These are phyloP conservation scores for Cerrena zonata DNA, from an alignment of 1,284 basidiomycete genomes.

Conservation along the genomic window DNA sequence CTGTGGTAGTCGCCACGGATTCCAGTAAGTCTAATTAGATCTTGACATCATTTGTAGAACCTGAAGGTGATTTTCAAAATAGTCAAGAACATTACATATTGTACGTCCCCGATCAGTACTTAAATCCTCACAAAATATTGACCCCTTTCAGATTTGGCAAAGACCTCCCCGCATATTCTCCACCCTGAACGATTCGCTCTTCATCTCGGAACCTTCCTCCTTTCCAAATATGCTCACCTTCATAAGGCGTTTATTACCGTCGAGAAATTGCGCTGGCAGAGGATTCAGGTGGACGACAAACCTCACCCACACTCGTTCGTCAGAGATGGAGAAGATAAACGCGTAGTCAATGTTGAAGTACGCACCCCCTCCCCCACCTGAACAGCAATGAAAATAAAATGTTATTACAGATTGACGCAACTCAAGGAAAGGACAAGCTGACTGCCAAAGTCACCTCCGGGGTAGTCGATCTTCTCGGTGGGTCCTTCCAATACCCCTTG, in stretches of 20 bases:
- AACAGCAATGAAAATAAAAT: background rate
- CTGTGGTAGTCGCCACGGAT: conserved; percentile 81
- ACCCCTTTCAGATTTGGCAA: conserved; percentile 64
- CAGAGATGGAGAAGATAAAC: conserved; percentile 88
- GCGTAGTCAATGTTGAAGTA: conserved; percentile 61
- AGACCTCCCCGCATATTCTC: conserved; percentile 80
- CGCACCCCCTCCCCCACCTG: conserved; percentile 13
- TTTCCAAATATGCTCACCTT: conserved; percentile 79
- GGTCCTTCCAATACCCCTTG: conserved; percentile 17
- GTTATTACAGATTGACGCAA: conserved; percentile 50
- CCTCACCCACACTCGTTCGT: conserved; percentile 80
- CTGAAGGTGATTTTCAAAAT: conserved; percentile 7
- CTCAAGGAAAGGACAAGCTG: conserved; percentile 52
- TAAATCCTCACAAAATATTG: background rate
- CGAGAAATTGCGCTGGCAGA: conserved; percentile 80
- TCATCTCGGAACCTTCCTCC: conserved; percentile 80
- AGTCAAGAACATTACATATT: conserved; percentile 93
- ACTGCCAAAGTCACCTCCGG: conserved; percentile 64
- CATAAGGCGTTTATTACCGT: conserved; percentile 72
- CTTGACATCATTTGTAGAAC: background rate
- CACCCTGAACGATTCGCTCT: conserved; percentile 82
- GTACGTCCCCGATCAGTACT: conserved; percentile 36
- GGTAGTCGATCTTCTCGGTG: conserved; percentile 73
- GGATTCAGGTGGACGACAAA: conserved; percentile 50
- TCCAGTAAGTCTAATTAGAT: conserved; percentile 53